A percentile compares a stretch with the other conserved stretches of the same genome.
phyloP scores from a whole-genome alignment of 2,329 filamentous ascomycete genomes.

The Aspergillus sp. region DNA sequence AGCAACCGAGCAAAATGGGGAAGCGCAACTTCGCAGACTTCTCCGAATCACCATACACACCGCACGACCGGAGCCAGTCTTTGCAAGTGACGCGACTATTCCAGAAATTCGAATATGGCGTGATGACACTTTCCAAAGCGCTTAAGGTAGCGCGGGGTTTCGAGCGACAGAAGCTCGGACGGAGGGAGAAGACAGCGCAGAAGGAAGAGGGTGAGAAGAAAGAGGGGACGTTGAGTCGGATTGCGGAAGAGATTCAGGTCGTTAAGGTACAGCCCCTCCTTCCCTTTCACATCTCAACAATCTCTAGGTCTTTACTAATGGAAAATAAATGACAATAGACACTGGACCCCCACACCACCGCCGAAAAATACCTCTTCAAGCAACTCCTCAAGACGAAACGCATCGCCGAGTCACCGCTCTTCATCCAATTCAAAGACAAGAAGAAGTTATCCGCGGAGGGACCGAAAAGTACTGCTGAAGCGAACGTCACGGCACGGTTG shows the following conservation, averaged over 20 bases:
- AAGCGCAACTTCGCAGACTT: constrained; percentile 45
- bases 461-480: constrained; percentile 48
- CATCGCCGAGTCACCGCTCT: constrained; percentile 53
- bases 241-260: constrained; percentile 58
- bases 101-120: constrained; percentile 53
- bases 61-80: constrained; percentile 27
- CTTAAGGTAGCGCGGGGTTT: constrained; percentile 62
- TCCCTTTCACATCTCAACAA: too few relatives aligned
- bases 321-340: constrained; percentile 34
- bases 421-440: constrained; percentile 46
- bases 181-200: constrained; percentile 58
- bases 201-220: constrained; percentile 41
- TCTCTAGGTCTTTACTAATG: constrained; percentile 10
- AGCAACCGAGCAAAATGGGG: constrained; percentile 31
- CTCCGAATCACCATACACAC: constrained; percentile 12
- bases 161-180: constrained; percentile 64
- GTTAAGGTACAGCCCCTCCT: constrained; percentile 51
- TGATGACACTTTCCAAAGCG: constrained; percentile 53
- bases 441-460: constrained; percentile 40
- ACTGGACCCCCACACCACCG: constrained; percentile 54
- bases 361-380: constrained; percentile 59
- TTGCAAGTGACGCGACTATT: constrained; percentile 43
- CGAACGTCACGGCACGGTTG: constrained; percentile 61
- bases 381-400: constrained; percentile 60
- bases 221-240: constrained; percentile 41